Conservation (phyloP, 2,329 filamentous ascomycete species). For the Aspergillus sp. region DNA sequence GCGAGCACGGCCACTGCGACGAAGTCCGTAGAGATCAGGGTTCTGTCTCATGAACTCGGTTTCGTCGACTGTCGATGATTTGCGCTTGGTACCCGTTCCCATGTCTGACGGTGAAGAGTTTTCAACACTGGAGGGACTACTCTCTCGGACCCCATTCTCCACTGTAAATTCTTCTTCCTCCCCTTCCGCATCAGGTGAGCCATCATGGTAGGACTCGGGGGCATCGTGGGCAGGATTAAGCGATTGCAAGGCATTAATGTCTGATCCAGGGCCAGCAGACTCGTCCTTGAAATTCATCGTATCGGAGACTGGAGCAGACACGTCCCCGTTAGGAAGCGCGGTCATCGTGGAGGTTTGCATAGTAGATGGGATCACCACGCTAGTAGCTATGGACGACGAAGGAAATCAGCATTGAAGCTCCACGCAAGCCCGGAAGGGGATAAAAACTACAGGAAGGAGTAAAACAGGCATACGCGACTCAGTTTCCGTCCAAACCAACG, state of each 20-base stretch:
- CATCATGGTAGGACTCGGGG: constrained; percentile 32
- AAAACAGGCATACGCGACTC: constrained; percentile 29
- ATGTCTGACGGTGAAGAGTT: constrained; percentile 65
- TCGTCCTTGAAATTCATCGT: constrained; percentile 26
- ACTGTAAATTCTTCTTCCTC: constrained; percentile 66
- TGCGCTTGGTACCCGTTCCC: constrained; percentile 62
- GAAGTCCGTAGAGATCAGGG: constrained; percentile 86
- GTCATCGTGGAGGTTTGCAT: constrained; percentile 26
- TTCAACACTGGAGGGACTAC: constrained; percentile 49
- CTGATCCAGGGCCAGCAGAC: constrained; percentile 50
- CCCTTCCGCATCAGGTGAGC: constrained; percentile 31
- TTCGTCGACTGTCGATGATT: constrained; percentile 58
- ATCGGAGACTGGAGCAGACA: constrained; percentile 18
- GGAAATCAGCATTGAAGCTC: constrained; percentile 36
- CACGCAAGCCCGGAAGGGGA: constrained; percentile 11
- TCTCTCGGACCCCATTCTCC: constrained; percentile 47
- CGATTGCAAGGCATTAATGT: constrained; percentile 50
- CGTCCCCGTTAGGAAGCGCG: constrained; percentile 28
- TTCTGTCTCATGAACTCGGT: constrained; percentile 83
- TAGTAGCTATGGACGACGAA: constrained; percentile 31
- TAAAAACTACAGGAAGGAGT: constrained; percentile 15
- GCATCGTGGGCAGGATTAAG: constrained; percentile 35
- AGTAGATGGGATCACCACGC: constrained; percentile 39
- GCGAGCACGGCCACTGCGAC: constrained; percentile 70
- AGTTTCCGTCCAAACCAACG: constrained; percentile 16